Conservation (phyloP, 148 eudicot genomes). For the Dysphania ambrosioides region DNA sequence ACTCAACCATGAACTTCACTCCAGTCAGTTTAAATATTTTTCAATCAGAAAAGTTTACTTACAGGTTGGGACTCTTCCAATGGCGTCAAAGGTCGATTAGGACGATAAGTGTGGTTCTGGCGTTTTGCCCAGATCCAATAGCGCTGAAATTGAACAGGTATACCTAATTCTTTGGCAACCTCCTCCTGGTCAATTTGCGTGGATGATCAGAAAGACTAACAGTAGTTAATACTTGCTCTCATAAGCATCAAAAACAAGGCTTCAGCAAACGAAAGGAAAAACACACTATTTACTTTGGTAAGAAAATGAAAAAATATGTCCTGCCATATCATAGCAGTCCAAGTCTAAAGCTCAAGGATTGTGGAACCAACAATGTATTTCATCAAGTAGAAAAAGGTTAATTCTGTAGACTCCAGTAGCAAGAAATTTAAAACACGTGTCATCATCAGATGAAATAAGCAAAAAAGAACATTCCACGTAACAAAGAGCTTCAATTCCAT, state of each 20-base stretch:
- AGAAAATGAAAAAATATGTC: neutral
- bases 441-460: neutral
- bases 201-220: neutral
- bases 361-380: neutral
- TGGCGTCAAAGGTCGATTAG: conserved; percentile 63
- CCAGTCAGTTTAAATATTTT: too few species aligned
- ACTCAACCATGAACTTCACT: too few species aligned
- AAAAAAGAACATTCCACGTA: neutral
- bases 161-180: conserved; percentile 75
- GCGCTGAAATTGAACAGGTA: conserved; percentile 74
- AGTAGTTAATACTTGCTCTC: too few species aligned
- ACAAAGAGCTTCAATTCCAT: neutral
- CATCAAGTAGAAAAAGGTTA: too few species aligned
- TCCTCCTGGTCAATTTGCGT: conserved; percentile 56
- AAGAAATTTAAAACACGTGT: neutral
- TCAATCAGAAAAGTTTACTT: conserved; percentile 20
- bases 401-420: neutral
- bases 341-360: neutral
- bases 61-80: conserved; percentile 71
- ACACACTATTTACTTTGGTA: neutral
- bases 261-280: conserved; percentile 1
- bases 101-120: conserved; percentile 81
- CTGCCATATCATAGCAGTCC: neutral
- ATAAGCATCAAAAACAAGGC: neutral
- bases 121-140: conserved; percentile 90